A percentile compares a stretch with the other conserved stretches of the same genome.
Conservation (phyloP, 2,329 filamentous ascomycete genomes). For the Sporothrix brasiliensis region DNA sequence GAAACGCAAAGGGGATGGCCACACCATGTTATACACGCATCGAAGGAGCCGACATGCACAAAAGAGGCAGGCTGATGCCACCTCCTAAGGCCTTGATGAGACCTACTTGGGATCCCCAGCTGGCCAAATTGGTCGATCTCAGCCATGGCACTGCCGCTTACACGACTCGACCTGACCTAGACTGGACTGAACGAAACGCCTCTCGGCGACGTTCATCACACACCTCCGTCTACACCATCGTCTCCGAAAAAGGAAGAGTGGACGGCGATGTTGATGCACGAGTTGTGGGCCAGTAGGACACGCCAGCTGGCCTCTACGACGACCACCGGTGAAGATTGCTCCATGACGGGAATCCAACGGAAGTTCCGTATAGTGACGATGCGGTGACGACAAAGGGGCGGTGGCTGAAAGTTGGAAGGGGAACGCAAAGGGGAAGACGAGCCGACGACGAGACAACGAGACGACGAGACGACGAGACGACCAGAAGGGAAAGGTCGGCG, state of each 20-base stretch:
- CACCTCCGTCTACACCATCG: neutral
- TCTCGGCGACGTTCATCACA: conserved; percentile 3
- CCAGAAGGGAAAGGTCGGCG: no score
- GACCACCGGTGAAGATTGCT: no score
- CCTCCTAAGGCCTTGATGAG: no score
- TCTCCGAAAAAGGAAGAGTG: neutral
- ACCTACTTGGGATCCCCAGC: neutral
- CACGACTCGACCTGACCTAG: no score
- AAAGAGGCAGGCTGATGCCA: no score
- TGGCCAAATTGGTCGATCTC: neutral
- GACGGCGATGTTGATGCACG: conserved; percentile 9
- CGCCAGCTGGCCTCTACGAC: neutral
- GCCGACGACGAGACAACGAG: no score
- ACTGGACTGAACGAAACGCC: no score
- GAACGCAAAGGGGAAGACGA: no score
- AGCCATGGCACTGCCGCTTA: neutral
- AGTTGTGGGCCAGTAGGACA: neutral
- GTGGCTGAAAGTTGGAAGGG: neutral
- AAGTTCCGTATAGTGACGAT: no score
- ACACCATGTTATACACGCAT: neutral
- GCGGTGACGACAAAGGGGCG: no score
- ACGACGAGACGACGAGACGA: no score
- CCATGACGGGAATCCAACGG: no score
- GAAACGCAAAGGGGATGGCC: neutral
- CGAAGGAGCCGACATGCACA: neutral